Base-by-base conservation (phyloP, 225 moss, liverwort and hornwort species). In the Sphagnum tenellum region DNA sequence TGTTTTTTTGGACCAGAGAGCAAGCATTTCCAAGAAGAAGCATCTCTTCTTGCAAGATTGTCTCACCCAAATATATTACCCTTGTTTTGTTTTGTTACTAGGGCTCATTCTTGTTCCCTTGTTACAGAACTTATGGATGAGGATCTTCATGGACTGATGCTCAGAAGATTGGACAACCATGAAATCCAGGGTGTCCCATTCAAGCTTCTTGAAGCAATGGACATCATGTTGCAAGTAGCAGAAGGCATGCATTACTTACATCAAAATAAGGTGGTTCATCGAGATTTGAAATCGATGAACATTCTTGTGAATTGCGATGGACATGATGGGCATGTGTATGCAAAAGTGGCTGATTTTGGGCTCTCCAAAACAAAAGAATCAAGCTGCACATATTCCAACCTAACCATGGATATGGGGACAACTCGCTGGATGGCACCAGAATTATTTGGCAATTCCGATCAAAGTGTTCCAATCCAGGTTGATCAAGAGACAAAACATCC, bases 261-360 rank as follows among this genome's bases (percentile, higher is more conserved):
- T 29, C 7, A 55, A 11, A 55, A 55, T 1, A 55, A 55, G 11
- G 11, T 55, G 8, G 11, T 55, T 55, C 54, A 55, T 11, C 54
- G 11, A 55, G 54, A 55, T 55, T 55, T 55, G 54, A 55, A 55
- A 55, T 55, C 54, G 54, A 55, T 7, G 54, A 55, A 55, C 54
- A 55, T 55, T 55, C 7, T 55, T 7, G 11, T 55, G 8, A 55
- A 55, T 1, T 55, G 11, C 2, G 11, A 7, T 11, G 11, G 2
- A 55, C 8, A 55, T 55, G 11, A 7, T 11, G 54, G 11, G 11
- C 54, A 55, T 55, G 7, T 55, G 54, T 55, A 55, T 7, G 54
- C 11, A 55, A 55, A 55, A 55, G 54, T 55, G 11, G 54, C 54
- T 55, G 54, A 55, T 55, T 55, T 55, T 55, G 54, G 54, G 11